phyloP scores from a whole-genome alignment of 805 yeast species.

The Candida caryicola region DNA sequence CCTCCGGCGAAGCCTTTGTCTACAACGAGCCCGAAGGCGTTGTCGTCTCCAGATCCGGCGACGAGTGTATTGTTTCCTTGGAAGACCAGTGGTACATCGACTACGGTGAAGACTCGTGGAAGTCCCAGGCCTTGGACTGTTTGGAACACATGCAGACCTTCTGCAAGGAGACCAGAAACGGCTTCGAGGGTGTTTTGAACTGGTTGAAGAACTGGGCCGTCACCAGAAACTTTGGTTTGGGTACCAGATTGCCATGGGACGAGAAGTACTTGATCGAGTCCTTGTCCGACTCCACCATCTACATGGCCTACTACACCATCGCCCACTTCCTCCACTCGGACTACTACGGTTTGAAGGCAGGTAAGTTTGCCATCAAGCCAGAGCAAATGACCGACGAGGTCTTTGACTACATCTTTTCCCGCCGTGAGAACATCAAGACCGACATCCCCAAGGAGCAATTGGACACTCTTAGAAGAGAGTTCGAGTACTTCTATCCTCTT shows the following conservation, averaged over 20 bases:
- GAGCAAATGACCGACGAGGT: constrained; percentile 91
- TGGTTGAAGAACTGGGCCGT: constrained; percentile 99
- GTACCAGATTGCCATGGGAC: constrained; percentile 97
- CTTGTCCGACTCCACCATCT: constrained; percentile 90
- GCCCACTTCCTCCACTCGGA: constrained; percentile 83
- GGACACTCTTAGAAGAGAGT: constrained; percentile 80
- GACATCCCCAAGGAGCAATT: constrained; percentile 67
- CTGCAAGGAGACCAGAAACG: constrained; percentile 80
- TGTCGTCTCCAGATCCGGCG: constrained; percentile 94
- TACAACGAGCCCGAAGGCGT: constrained; percentile 92
- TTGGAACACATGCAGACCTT: constrained; percentile 73
- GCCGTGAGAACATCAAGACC: constrained; percentile 54
- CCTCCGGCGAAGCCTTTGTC: constrained; percentile 74
- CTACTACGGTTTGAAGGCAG: constrained; percentile 73
- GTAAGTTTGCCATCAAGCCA: constrained; percentile 70
- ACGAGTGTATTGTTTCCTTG: constrained; percentile 90
- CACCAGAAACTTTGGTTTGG: constrained; percentile 93
- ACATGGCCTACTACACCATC: constrained; percentile 93
- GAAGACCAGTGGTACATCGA: constrained; percentile 99
- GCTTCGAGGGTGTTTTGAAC: constrained; percentile 88
- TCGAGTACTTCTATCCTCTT: constrained; percentile 94
- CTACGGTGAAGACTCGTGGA: constrained; percentile 95
- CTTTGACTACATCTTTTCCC: constrained; percentile 84
- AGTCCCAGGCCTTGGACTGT: constrained; percentile 74
- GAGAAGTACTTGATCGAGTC: constrained; percentile 90